Evolutionary conservation across 2,329 filamentous ascomycete species (phyloP).

Genomic region (Claviceps digitariae): DNA sequence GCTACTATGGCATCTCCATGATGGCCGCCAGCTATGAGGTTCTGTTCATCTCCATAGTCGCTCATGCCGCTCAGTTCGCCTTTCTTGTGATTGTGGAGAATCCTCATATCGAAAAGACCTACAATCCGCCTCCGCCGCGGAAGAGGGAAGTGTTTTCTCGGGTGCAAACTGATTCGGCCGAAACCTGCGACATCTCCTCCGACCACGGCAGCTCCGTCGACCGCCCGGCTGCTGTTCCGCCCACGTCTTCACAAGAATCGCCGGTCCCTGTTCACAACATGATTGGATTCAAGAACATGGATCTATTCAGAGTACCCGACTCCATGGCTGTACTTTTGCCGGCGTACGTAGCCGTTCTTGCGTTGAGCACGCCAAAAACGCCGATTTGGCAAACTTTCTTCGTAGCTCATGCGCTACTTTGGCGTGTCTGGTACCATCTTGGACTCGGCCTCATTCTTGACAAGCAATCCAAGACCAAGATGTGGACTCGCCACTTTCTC

Average conservation of each 20-base stretch:
- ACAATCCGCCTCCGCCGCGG: conserved; percentile 77
- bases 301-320: conserved; percentile 79
- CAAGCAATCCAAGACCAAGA: conserved; percentile 76
- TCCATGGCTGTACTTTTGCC: conserved; percentile 65
- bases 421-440: conserved; percentile 85
- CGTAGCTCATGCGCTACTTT: conserved; percentile 62
- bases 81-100: conserved; percentile 90
- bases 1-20: conserved; percentile 95
- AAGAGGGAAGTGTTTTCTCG: conserved; percentile 29
- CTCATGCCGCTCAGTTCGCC: conserved; percentile 85
- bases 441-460: conserved; percentile 78
- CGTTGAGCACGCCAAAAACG: conserved; percentile 65
- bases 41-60: conserved; percentile 89
- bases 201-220: conserved; percentile 12
- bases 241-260: conserved; percentile 17
- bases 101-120: conserved; percentile 95
- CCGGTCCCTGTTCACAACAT: conserved; percentile 69
- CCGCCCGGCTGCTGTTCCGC: conserved; percentile 10
- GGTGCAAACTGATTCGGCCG: conserved; percentile 16
- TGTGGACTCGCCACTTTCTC: conserved; percentile 94
- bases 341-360: conserved; percentile 59
- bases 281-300: conserved; percentile 69
- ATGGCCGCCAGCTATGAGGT: conserved; percentile 98
- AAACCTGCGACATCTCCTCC: conserved; percentile 13
- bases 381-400: conserved; percentile 65